phyloP scores from a whole-genome alignment of 2,329 filamentous ascomycete species.

The Penicillium sp. region DNA sequence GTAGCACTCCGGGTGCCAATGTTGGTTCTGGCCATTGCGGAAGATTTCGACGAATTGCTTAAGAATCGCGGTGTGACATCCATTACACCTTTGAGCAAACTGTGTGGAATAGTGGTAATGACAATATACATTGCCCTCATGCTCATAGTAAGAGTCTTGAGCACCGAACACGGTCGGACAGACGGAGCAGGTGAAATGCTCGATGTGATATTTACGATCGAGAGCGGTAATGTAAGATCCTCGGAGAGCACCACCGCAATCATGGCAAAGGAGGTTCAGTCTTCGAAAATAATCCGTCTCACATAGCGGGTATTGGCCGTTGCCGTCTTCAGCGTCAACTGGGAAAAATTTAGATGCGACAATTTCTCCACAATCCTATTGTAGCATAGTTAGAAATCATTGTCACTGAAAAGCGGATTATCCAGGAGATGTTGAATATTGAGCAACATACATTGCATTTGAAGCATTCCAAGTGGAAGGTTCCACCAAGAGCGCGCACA shows the following conservation, averaged over 20 bases:
- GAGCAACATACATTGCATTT: conserved; percentile 74
- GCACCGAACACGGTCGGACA: conserved; percentile 98
- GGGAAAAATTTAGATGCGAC: conserved; percentile 99
- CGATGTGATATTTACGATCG: conserved; percentile 97
- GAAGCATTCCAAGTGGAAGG: conserved; percentile 96
- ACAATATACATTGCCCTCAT: conserved; percentile 93
- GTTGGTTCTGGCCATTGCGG: conserved; percentile 94
- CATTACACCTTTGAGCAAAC: conserved; percentile 93
- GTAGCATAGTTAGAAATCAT: conserved; percentile 4
- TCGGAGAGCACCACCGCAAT: conserved; percentile 86
- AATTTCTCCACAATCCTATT: conserved; percentile 90
- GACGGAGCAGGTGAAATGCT: conserved; percentile 97
- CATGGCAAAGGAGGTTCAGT: conserved; percentile 83
- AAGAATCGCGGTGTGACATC: conserved; percentile 92
- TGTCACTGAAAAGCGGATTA: conserved; percentile 17
- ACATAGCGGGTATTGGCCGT: conserved; percentile 83
- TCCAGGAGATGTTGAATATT: conserved; percentile 11
- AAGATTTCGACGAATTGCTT: conserved; percentile 99
- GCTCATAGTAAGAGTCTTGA: conserved; percentile 98
- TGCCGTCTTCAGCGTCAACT: conserved; percentile 82
- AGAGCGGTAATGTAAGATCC: conserved; percentile 98
- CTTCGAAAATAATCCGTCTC: conserved; percentile 97
- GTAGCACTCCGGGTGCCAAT: conserved; percentile 99
- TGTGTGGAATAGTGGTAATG: conserved; percentile 98
- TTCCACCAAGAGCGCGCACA: conserved; percentile 86